These are phyloP conservation scores for Cutaneotrichosporon curvatum DNA, from an alignment of 1,284 basidiomycete genomes.

Conservation along the genomic window DNA sequence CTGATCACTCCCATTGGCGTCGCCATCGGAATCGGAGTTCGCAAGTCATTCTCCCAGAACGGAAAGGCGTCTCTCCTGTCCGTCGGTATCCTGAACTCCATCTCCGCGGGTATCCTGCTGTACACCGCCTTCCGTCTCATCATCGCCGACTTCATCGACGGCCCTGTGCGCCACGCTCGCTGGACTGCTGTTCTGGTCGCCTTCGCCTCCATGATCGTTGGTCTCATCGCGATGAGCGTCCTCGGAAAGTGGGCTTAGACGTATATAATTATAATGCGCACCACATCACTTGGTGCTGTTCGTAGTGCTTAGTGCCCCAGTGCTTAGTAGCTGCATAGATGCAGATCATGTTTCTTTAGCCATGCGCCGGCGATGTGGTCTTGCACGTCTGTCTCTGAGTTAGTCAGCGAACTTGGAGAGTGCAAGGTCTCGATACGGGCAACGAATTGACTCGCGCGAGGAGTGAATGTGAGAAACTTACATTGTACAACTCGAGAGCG, in stretches of 20 bases:
- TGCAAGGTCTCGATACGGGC: too few relatives aligned
- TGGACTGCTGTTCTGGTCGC: conserved; percentile 20
- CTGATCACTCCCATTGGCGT: conserved; percentile 25
- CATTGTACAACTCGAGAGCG: too few relatives aligned
- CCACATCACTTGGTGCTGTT: too few relatives aligned
- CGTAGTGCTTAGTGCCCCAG: too few relatives aligned
- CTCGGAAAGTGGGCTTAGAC: conserved; percentile 40
- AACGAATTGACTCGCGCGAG: too few relatives aligned
- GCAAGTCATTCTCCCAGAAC: conserved; percentile 28
- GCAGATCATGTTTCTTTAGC: too few relatives aligned
- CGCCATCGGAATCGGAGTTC: conserved; percentile 30
- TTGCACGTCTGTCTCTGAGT: too few relatives aligned
- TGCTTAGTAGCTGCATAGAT: too few relatives aligned
- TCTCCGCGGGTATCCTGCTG: conserved; percentile 73
- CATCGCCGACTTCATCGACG: conserved; percentile 22
- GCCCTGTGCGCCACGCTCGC: conserved; percentile 18
- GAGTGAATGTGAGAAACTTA: too few relatives aligned
- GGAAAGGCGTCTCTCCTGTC: conserved; percentile 28
- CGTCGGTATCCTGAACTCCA: conserved; percentile 51
- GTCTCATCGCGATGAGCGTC: conserved; percentile 35
- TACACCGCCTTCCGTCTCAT: conserved; percentile 32
- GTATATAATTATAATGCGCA: too few relatives aligned
- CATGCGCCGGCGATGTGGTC: too few relatives aligned
- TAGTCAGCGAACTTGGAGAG: too few relatives aligned
- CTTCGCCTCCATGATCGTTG: conserved; percentile 19